Conservation (phyloP, 768 basidiomycete genomes). For the Rhodotorula paludigena region DNA sequence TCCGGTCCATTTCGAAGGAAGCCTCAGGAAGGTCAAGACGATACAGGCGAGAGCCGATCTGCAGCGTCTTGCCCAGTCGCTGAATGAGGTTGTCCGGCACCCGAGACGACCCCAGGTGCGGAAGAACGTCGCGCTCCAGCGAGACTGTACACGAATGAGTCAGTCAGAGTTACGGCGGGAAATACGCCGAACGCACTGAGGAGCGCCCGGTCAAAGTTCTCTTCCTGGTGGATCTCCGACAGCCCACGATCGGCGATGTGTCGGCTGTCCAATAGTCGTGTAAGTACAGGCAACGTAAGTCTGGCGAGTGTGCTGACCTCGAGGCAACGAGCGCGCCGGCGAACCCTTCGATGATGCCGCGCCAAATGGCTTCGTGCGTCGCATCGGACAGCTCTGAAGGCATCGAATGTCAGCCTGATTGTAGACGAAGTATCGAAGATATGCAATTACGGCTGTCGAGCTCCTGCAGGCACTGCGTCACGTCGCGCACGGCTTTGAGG, state of each 20-base stretch:
- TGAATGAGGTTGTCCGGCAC: slow-evolving; percentile 67
- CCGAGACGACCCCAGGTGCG: slow-evolving; percentile 63
- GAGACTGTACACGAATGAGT: slow-evolving; percentile 41
- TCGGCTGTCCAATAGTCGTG: slow-evolving; percentile 53
- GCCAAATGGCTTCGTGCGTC: slow-evolving; percentile 68
- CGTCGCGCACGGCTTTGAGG: slow-evolving; percentile 57
- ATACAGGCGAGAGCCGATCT: slow-evolving; percentile 66
- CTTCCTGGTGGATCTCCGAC: slow-evolving; percentile 67
- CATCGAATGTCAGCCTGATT: background rate
- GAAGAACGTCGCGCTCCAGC: slow-evolving; percentile 73
- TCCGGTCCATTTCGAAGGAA: too few relatives aligned
- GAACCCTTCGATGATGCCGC: slow-evolving; percentile 74
- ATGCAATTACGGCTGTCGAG: background rate
- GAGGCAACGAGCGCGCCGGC: slow-evolving; percentile 75
- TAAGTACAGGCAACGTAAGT: too few relatives aligned
- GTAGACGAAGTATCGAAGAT: background rate
- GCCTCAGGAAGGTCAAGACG: slow-evolving; percentile 44
- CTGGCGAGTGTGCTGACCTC: slow-evolving; percentile 55
- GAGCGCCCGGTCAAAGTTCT: slow-evolving; percentile 78
- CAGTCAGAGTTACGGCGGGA: background rate
- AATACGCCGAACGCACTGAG: slow-evolving; percentile 56
- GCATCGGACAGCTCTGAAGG: slow-evolving; percentile 55
- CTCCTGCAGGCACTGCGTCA: background rate
- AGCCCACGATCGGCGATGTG: slow-evolving; percentile 46
- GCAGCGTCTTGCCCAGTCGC: slow-evolving; percentile 65